Conservation (phyloP, 495 filamentous ascomycete species). For the Terfezia boudieri region DNA sequence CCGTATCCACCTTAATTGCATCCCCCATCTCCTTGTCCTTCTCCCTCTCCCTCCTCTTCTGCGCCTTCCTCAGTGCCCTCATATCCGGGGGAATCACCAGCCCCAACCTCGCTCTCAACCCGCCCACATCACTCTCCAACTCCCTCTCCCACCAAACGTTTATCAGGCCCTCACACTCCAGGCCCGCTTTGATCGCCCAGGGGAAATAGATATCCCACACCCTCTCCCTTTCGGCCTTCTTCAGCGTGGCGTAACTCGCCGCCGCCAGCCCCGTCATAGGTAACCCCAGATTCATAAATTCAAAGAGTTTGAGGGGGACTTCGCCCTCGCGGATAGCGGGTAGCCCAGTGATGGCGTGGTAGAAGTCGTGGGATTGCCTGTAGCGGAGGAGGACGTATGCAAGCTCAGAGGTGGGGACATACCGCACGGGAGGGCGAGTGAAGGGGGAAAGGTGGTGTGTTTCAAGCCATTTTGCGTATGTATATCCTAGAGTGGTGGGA, state of each 20-base stretch:
- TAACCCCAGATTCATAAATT: slow-evolving; percentile 80
- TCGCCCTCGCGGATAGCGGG: slow-evolving; percentile 87
- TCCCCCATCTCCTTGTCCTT: no score
- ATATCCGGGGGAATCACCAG: slow-evolving; percentile 70
- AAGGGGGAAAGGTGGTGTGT: slow-evolving; percentile 82
- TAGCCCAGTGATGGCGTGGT: slow-evolving; percentile 82
- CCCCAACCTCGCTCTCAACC: slow-evolving; percentile 45
- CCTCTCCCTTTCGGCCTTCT: slow-evolving; percentile 46
- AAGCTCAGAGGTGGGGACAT: slow-evolving; percentile 84
- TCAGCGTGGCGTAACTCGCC: slow-evolving; percentile 46
- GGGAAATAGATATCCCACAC: slow-evolving; percentile 60
- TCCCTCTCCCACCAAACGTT: slow-evolving; percentile 99
- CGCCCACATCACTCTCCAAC: slow-evolving; percentile 62
- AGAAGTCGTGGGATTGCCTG: slow-evolving; percentile 94
- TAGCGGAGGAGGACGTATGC: slow-evolving; percentile 99
- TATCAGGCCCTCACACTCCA: slow-evolving; percentile 57
- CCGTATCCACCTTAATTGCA: no score
- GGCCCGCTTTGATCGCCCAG: slow-evolving; percentile 73
- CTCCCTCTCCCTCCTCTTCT: no score
- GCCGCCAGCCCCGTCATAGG: slow-evolving; percentile 86
- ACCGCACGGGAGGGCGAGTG: slow-evolving; percentile 47
- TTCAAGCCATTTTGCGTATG: slow-evolving; percentile 75
- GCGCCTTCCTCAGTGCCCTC: no score
- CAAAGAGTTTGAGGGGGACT: slow-evolving; percentile 83
- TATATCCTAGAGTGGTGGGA: slow-evolving; percentile 52